These are phyloP conservation scores for Dioscorea dumetorum DNA, from an alignment of 106 monocot species.

Conservation along the genomic window DNA sequence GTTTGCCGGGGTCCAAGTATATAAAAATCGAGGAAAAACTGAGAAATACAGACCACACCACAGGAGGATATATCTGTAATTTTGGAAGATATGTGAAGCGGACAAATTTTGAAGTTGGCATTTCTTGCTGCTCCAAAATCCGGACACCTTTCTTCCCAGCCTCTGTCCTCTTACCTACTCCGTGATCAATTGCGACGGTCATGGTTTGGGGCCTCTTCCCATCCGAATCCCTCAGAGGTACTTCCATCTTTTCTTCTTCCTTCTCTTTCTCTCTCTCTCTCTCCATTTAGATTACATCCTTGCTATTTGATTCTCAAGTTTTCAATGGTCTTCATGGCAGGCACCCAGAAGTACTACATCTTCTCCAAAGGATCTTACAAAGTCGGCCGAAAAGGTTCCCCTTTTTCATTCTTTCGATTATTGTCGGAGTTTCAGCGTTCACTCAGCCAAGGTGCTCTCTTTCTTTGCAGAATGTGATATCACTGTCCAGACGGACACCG, in stretches of 20 bases:
- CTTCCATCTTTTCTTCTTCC: neutral
- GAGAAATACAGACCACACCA: too few relatives aligned
- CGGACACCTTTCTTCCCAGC: too few relatives aligned
- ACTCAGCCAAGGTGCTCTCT: neutral
- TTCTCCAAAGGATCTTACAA: constrained; percentile 78
- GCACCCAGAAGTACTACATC: constrained; percentile 70
- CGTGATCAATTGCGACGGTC: neutral
- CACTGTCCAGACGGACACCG: constrained; percentile 70
- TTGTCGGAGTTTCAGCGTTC: neutral
- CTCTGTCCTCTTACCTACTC: too few relatives aligned
- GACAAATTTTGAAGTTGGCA: too few relatives aligned
- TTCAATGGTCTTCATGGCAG: constrained; percentile 18
- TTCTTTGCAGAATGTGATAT: constrained; percentile 75
- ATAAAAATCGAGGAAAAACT: too few relatives aligned
- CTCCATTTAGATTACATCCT: neutral
- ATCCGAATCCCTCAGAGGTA: constrained; percentile 50
- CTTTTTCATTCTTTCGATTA: constrained; percentile 1
- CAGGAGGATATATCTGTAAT: too few relatives aligned
- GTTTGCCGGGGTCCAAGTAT: too few relatives aligned
- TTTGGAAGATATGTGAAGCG: too few relatives aligned
- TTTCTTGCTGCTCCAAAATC: too few relatives aligned
- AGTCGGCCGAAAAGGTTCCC: constrained; percentile 85
- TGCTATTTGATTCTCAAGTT: neutral
- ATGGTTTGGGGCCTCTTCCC: constrained; percentile 79
- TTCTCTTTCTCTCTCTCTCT: neutral